These are phyloP conservation scores for Solanum hybrid DNA, from an alignment of 305 asterid genomes.

Conservation along the genomic window DNA sequence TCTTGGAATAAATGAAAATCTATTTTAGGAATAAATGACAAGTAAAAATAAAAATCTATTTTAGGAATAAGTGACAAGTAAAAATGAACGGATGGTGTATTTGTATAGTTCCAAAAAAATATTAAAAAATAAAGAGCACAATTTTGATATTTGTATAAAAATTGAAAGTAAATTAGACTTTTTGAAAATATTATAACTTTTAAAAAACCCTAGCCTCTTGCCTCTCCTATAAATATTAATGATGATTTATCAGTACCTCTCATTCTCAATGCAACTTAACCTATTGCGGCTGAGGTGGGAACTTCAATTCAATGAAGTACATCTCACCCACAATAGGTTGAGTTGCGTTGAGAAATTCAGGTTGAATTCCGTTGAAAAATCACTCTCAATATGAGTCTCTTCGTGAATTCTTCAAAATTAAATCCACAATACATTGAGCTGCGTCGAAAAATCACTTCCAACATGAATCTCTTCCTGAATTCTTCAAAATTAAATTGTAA, in stretches of 20 bases:
- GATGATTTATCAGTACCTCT: neutral
- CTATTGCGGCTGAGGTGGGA: neutral
- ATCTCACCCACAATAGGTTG: too few relatives aligned
- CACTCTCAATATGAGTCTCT: neutral
- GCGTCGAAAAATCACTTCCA: neutral
- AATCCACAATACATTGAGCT: neutral
- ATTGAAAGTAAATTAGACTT: neutral
- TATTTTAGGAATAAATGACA: too few relatives aligned
- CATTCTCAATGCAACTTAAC: neutral
- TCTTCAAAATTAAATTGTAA: neutral
- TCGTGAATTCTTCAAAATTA: neutral
- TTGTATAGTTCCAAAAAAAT: neutral
- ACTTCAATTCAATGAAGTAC: neutral
- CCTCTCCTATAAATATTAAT: neutral
- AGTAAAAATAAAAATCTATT: too few relatives aligned
- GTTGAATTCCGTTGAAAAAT: neutral
- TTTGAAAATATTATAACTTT: neutral
- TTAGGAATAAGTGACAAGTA: too few relatives aligned
- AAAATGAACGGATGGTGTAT: neutral
- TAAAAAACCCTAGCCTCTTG: neutral
- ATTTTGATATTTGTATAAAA: neutral
- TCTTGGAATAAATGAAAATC: too few relatives aligned
- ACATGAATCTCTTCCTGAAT: neutral
- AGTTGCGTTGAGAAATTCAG: too few relatives aligned
- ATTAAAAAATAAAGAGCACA: neutral